Conservation (phyloP, 176 grass and related monocot species). For the Aegilops speltoides region DNA sequence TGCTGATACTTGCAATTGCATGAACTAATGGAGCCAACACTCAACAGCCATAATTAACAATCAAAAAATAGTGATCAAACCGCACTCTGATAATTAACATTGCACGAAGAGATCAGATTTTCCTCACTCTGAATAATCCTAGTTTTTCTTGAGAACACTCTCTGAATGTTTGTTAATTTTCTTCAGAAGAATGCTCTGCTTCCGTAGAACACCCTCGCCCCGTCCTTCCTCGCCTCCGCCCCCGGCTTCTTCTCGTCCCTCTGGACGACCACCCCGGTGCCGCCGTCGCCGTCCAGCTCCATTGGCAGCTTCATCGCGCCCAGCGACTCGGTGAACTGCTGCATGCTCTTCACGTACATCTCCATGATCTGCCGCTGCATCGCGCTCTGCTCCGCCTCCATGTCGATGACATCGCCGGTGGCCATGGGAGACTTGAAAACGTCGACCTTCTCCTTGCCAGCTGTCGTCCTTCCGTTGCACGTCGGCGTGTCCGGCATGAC, state of each 20-base stretch:
- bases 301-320: conserved; percentile 76
- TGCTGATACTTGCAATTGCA: no score
- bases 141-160: conserved; percentile 55
- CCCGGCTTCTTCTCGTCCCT: conserved; percentile 47
- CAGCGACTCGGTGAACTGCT: conserved; percentile 84
- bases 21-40: no score
- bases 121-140: neutral
- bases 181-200: conserved; percentile 96
- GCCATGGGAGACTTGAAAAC: conserved; percentile 61
- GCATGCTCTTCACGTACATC: conserved; percentile 97
- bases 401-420: conserved; percentile 45
- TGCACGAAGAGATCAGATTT: neutral
- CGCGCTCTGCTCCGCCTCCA: conserved; percentile 66
- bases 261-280: conserved; percentile 17
- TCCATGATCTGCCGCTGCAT: conserved; percentile 98
- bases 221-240: conserved; percentile 59
- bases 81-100: no score
- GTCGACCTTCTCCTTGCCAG: conserved; percentile 30
- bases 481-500: conserved; percentile 55
- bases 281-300: conserved; percentile 41
- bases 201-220: conserved; percentile 85
- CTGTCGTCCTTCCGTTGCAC: conserved; percentile 20
- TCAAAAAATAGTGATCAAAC: no score
- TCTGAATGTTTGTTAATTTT: neutral
- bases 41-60: no score